Evolutionary conservation across 768 basidiomycete genomes (phyloP), one percentile per base, ranked within the genome.

Genomic region (Chalciporus pseudorubinellus): DNA sequence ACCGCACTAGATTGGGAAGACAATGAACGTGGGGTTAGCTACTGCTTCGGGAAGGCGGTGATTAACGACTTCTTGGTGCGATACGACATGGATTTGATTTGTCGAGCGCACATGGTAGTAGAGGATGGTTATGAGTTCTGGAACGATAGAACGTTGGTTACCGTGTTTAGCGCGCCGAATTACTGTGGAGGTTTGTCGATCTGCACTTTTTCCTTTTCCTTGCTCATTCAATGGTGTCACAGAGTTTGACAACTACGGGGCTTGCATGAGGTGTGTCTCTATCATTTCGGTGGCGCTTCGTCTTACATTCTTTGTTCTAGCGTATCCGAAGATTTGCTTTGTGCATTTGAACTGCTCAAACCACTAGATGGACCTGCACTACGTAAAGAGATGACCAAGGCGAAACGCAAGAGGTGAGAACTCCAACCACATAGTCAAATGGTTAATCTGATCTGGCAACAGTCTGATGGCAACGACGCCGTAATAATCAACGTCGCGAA

Each of bases 91-190:
- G 95, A 99, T 72, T 79, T 99, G 57, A 98, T 99, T 73, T 98
- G 97, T 76, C 87, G 97, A 44, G 97, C 97, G 44, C 97, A 99
- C 72, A 98, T 98, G 97, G 97, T 99, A 40, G 97, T 99, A 56
- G 97, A 99, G 69, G 92, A 95, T 64, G 95, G 95, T 8, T 98
- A 98, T 66, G 97, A 99, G 75, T 99, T 99, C 67, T 99, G 97
- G 92, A 98, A 98, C 62, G 97, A 99, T 64, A 83, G 97, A 59
- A 98, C 97, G 43, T 73, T 99, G 59, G 97, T 99, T 47, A 99
- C 97, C 1, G 94, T 99, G 49, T 99, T 99, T 72, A 95, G 93
- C 61, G 97, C 97, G 43, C 97, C 97, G 19, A 97, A 97, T 63
- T 94, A 93, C 61, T 94, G 92, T 65, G 92, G 92, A 70, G 92